Evolutionary conservation across 768 basidiomycete species (phyloP), one percentile per base, ranked within the genome.

Genomic region (Xerocomellus intermedius): DNA sequence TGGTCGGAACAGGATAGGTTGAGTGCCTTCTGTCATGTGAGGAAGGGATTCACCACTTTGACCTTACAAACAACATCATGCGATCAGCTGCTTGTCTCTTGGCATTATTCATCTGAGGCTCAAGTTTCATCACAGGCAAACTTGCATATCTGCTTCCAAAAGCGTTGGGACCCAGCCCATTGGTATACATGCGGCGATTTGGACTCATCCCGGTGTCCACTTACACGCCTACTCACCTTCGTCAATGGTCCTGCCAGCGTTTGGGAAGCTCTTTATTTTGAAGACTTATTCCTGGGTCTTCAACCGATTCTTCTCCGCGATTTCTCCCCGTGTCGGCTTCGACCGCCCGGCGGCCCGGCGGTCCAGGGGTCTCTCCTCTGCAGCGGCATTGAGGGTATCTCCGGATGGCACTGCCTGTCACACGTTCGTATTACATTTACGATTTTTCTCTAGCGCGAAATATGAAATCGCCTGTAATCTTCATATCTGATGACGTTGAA

Each of bases 41-140:
- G 48, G 53, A 35, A 28, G 45, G 50, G 28, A 54, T 54, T 39
- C 48, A 28, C 42, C 45, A 26, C n/a, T 36, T n/a, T 52, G 39
- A 45, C 35, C 43, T 35, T 37, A 37, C 36, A 57, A 50, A 43
- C 56, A 21, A 37, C 16, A 45, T 63, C 55, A 60, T 55, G 48
- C 50, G 55, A 56, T 58, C 42, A 21, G 22, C 26, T 24, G 42
- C 26, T 22, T 22, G 37, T 32, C 35, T 36, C 56, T 56, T 54
- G 61, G 57, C 54, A 45, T 45, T 21, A 17, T 33, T 26, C 41
- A 16, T 37, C 22, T 30, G 30, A 39, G 32, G 46, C n/a, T 19
- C 52, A 22, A 16, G 22, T 33, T 41, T 10, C 41, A 39, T 51
- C 49, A 21, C 13, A 19, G 7, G 14, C n/a, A 32, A 12, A 14